Evolutionary conservation across 805 yeast genomes (phyloP).

Genomic region (Starmerella vitae): DNA sequence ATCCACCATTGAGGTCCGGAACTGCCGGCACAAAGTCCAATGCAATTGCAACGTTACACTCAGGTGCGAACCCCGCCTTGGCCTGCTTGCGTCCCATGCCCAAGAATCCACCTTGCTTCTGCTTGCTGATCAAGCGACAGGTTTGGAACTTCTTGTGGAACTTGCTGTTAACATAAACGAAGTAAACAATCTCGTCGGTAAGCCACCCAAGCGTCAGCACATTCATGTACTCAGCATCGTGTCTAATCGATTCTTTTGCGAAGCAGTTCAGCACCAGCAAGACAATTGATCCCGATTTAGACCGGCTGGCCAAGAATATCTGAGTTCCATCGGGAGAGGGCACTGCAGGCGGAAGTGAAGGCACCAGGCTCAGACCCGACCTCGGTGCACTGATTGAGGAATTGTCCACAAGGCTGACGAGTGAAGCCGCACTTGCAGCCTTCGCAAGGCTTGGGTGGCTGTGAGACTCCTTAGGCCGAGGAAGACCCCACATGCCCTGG

Average conservation of each 20-base stretch:
- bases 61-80: constrained; percentile 7
- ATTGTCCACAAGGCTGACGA: constrained; percentile 1
- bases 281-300: constrained; percentile 1
- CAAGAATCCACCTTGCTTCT: constrained; percentile 10
- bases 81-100: constrained; percentile 9
- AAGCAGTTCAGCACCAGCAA: constrained; percentile 12
- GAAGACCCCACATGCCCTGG: constrained; percentile 17
- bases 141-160: constrained; percentile 19
- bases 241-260: constrained; percentile 14
- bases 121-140: constrained; percentile 7
- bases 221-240: constrained; percentile 14
- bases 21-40: constrained; percentile 11
- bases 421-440: constrained; percentile 1
- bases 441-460: background rate
- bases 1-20: constrained; percentile 6
- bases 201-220: constrained; percentile 17
- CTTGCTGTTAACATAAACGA: constrained; percentile 15
- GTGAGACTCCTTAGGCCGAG: constrained; percentile 7
- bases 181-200: constrained; percentile 12
- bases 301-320: constrained; percentile 12
- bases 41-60: constrained; percentile 7
- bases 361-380: background rate
- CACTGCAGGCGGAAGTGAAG: constrained; percentile 10
- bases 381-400: background rate
- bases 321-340: constrained; percentile 16